Percentiles rank a stretch among this genome's conserved stretches.
Evolutionary conservation across 1,284 basidiomycete genomes (phyloP).

Genomic region (Ustilago tritici): DNA sequence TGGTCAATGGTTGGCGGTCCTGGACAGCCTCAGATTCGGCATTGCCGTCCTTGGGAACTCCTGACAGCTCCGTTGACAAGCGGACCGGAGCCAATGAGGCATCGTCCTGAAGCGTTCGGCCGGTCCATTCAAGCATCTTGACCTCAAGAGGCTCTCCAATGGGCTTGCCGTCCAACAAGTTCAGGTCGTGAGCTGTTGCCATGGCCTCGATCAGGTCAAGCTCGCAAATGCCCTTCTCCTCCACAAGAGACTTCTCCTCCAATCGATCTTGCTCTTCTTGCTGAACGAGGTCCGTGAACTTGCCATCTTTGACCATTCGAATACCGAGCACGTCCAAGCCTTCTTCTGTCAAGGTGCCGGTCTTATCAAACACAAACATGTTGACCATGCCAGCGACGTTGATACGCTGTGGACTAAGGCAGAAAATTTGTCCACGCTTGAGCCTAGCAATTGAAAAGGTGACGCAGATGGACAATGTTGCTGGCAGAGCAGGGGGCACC

Average conservation of each 20-base stretch:
- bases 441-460: conserved; percentile 89
- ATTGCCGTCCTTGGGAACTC: not conserved
- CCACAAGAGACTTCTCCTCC: not conserved
- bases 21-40: not conserved
- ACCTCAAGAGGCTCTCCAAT: conserved; percentile 97
- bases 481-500: conserved; percentile 95
- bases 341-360: conserved; percentile 97
- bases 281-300: conserved; percentile 73
- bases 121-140: conserved; percentile 89
- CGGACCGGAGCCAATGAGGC: conserved; percentile 19
- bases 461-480: conserved; percentile 96
- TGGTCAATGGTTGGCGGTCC: conserved; percentile 16
- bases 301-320: conserved; percentile 71
- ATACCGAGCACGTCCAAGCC: conserved; percentile 87
- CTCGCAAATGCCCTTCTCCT: conserved; percentile 75
- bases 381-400: conserved; percentile 98
- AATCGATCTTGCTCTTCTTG: not conserved
- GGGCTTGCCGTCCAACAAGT: conserved; percentile 86
- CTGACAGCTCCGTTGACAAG: conserved; percentile 11
- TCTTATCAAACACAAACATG: conserved; percentile 99
- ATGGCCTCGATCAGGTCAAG: conserved; percentile 91
- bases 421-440: conserved; percentile 85
- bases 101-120: conserved; percentile 79
- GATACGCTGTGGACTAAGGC: conserved; percentile 94
- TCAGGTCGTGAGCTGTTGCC: conserved; percentile 95